These are phyloP conservation scores for Cutaneotrichosporon sp. DNA, from an alignment of 1,284 basidiomycete species.

Conservation along the genomic window DNA sequence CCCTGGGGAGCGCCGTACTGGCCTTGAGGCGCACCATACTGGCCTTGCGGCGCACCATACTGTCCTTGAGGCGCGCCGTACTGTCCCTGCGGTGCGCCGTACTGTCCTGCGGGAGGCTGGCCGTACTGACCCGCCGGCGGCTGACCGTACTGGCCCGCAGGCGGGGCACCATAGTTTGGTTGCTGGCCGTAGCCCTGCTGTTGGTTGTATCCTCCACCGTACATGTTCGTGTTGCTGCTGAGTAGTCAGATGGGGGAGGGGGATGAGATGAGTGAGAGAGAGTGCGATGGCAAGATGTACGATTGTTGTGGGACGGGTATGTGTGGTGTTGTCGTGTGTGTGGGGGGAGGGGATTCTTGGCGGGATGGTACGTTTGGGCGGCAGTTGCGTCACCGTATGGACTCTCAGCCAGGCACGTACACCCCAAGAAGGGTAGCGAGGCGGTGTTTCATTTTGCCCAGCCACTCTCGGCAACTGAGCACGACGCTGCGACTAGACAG, in stretches of 20 bases:
- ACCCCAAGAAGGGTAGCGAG: too few species aligned
- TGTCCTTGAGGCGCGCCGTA: conserved; percentile 9
- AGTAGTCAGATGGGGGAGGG: not conserved
- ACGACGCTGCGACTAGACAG: too few species aligned
- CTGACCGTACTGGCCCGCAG: conserved; percentile 13
- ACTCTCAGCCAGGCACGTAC: too few species aligned
- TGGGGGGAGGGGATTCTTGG: not conserved
- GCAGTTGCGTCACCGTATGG: not conserved
- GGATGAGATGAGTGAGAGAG: not conserved
- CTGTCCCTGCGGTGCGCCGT: conserved; percentile 18
- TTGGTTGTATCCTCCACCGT: conserved; percentile 4
- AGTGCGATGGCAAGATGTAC: not conserved
- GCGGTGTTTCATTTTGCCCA: too few species aligned
- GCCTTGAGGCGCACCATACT: conserved; percentile 1
- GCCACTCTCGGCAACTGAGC: too few species aligned
- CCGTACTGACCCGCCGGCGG: conserved; percentile 12
- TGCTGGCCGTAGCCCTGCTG: conserved; percentile 17
- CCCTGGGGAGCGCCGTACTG: conserved; percentile 17
- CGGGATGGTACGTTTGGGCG: not conserved
- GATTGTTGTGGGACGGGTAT: not conserved
- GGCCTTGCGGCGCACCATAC: conserved; percentile 10
- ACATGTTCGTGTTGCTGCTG: conserved; percentile 13
- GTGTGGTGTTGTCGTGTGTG: not conserved
- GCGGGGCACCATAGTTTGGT: conserved; percentile 1
- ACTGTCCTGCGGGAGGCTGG: conserved; percentile 11